Percentiles rank a stretch among this genome's conserved stretches.
These are phyloP conservation scores for Phylloporus sp. DNA, from an alignment of 768 basidiomycete genomes.

Conservation along the genomic window DNA sequence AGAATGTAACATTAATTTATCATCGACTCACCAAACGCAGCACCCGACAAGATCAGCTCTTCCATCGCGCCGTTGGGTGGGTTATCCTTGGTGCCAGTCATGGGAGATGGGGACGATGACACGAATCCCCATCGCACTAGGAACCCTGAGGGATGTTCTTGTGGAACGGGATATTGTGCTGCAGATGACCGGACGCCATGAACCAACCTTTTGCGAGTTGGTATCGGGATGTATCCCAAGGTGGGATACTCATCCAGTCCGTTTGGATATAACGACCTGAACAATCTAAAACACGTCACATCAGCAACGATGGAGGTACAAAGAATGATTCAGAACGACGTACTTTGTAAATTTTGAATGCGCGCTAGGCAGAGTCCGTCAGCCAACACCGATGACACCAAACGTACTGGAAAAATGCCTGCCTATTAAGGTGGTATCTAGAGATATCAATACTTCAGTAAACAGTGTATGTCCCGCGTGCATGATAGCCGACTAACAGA, in stretches of 20 bases:
- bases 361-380: conserved; percentile 36
- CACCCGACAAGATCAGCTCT: conserved; percentile 67
- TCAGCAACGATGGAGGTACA: neutral
- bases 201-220: conserved; percentile 34
- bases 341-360: conserved; percentile 74
- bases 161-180: too few species aligned
- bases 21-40: conserved; percentile 62
- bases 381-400: conserved; percentile 19
- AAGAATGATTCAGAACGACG: conserved; percentile 1
- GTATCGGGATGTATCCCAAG: conserved; percentile 31
- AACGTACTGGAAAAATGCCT: conserved; percentile 13
- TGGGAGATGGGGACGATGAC: conserved; percentile 11
- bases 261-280: conserved; percentile 60
- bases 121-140: conserved; percentile 34
- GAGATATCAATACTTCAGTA: conserved; percentile 14
- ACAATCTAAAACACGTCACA: conserved; percentile 42
- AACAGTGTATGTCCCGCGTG: neutral
- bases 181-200: conserved; percentile 11
- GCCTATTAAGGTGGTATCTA: conserved; percentile 54
- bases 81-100: conserved; percentile 15
- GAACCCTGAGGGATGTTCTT: conserved; percentile 27
- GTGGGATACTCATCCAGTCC: conserved; percentile 47
- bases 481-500: conserved; percentile 42
- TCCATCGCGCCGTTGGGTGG: conserved; percentile 55
- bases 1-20: too few species aligned